These are phyloP conservation scores for Apostasia ramifera DNA, from an alignment of 106 monocot genomes.

Conservation along the genomic window DNA sequence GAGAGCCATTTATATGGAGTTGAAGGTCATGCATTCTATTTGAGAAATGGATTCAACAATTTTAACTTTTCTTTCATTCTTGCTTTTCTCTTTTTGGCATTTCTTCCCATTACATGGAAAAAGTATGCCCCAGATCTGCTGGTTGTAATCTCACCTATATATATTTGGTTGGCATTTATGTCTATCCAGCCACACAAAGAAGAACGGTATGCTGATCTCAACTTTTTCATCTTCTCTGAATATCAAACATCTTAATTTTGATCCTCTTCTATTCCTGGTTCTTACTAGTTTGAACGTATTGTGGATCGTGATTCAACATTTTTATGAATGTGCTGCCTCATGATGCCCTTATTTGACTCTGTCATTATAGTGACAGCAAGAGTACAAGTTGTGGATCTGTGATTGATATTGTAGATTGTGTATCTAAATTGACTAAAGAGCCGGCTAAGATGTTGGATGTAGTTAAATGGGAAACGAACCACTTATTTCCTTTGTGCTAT, in stretches of 20 bases:
- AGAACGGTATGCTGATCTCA: conserved; percentile 57
- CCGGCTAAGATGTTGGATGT: too few relatives aligned
- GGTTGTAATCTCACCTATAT: conserved; percentile 79
- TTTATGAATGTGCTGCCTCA: too few relatives aligned
- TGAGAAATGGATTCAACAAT: conserved; percentile 97
- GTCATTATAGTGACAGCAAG: too few relatives aligned
- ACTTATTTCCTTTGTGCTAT: too few relatives aligned
- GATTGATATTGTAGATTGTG: too few relatives aligned
- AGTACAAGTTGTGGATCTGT: too few relatives aligned
- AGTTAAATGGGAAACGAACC: too few relatives aligned
- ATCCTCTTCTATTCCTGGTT: neutral
- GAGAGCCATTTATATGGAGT: conserved; percentile 97
- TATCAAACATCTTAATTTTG: neutral
- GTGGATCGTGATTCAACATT: too few relatives aligned
- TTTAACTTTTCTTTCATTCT: conserved; percentile 86
- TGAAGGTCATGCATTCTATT: conserved; percentile 68
- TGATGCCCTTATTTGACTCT: too few relatives aligned
- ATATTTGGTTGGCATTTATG: conserved; percentile 97
- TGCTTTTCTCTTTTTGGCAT: conserved; percentile 64
- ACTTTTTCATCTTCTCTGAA: neutral
- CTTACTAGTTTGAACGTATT: too few relatives aligned
- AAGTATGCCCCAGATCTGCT: conserved; percentile 75
- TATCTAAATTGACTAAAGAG: too few relatives aligned
- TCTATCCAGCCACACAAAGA: conserved; percentile 96
- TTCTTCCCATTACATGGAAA: conserved; percentile 64